phyloP scores from a whole-genome alignment of 2,329 filamentous ascomycete species.

The Ceratocystis diversiconidia region DNA sequence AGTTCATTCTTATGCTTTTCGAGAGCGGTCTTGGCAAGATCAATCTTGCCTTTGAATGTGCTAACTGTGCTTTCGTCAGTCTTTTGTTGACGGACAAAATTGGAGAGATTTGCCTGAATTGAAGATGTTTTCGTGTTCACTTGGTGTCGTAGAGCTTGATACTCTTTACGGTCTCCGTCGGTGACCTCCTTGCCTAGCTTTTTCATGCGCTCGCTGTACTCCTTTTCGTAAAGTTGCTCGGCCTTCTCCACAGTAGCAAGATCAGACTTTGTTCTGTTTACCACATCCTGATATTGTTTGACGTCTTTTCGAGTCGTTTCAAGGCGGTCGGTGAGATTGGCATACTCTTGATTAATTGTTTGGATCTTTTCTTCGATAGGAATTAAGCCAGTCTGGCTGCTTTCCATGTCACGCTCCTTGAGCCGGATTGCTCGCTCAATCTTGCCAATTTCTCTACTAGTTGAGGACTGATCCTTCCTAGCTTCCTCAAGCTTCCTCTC shows the following conservation, averaged over 20 bases:
- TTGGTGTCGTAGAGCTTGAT: constrained; percentile 69
- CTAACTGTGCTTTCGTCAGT: constrained; percentile 84
- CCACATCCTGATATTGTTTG: constrained; percentile 51
- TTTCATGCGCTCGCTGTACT: constrained; percentile 73
- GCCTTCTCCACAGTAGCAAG: constrained; percentile 78
- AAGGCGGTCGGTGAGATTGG: constrained; percentile 53
- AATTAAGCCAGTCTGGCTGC: constrained; percentile 70
- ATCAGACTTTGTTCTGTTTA: constrained; percentile 65
- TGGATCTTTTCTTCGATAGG: constrained; percentile 87
- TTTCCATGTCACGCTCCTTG: constrained; percentile 77
- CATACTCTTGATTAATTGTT: constrained; percentile 57
- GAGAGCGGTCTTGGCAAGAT: constrained; percentile 58
- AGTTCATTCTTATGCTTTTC: constrained; percentile 63
- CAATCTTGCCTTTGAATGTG: constrained; percentile 77
- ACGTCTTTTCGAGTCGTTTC: constrained; percentile 61
- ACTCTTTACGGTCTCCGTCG: constrained; percentile 76
- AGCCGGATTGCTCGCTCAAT: constrained; percentile 73
- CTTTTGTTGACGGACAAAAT: constrained; percentile 75
- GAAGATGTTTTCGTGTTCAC: constrained; percentile 69
- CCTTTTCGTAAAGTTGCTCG: constrained; percentile 71
- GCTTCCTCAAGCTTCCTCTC: constrained; percentile 68
- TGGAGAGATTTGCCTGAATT: constrained; percentile 71
- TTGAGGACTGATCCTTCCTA: constrained; percentile 66
- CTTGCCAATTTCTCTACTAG: constrained; percentile 61
- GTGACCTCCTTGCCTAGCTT: constrained; percentile 77